A percentile compares a stretch with the other conserved stretches of the same genome.
phyloP scores from a whole-genome alignment of 495 filamentous ascomycete species.

The Entonaema liquescens region DNA sequence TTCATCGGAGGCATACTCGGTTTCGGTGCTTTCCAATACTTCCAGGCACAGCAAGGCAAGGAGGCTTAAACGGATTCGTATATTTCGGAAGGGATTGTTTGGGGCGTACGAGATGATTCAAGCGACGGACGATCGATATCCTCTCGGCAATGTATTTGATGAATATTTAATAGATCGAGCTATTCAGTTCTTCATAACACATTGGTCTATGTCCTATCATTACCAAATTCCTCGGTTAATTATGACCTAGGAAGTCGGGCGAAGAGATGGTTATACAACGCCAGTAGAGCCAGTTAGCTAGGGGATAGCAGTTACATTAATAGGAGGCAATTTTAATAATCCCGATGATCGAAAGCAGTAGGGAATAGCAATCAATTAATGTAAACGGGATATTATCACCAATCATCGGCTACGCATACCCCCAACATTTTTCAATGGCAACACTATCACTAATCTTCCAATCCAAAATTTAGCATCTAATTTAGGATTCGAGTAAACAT shows the following conservation, averaged over 20 bases:
- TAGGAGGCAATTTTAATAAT: constrained; percentile 25
- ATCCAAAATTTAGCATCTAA: background rate
- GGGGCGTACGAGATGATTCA: constrained; percentile 14
- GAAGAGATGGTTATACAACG: constrained; percentile 10
- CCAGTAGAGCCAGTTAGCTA: constrained; percentile 7
- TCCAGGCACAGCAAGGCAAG: constrained; percentile 67
- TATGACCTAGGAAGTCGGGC: constrained; percentile 4
- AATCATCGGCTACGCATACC: background rate
- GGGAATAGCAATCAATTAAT: constrained; percentile 19
- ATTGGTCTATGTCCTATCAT: constrained; percentile 12
- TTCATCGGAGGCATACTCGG: constrained; percentile 79
- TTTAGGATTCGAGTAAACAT: background rate
- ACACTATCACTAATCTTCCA: too few species aligned
- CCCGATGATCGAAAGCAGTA: constrained; percentile 5
- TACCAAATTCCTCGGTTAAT: constrained; percentile 21
- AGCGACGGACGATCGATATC: constrained; percentile 34
- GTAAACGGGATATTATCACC: background rate
- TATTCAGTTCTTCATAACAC: constrained; percentile 28
- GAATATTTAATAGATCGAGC: constrained; percentile 36
- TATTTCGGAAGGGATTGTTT: constrained; percentile 5
- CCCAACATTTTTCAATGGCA: background rate
- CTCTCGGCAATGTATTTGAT: constrained; percentile 24
- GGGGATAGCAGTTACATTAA: constrained; percentile 21
- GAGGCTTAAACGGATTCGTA: constrained; percentile 31
- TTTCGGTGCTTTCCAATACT: constrained; percentile 87